Evolutionary conservation across 129 eudicot species (phyloP).

Genomic region (Lactuca saligna): DNA sequence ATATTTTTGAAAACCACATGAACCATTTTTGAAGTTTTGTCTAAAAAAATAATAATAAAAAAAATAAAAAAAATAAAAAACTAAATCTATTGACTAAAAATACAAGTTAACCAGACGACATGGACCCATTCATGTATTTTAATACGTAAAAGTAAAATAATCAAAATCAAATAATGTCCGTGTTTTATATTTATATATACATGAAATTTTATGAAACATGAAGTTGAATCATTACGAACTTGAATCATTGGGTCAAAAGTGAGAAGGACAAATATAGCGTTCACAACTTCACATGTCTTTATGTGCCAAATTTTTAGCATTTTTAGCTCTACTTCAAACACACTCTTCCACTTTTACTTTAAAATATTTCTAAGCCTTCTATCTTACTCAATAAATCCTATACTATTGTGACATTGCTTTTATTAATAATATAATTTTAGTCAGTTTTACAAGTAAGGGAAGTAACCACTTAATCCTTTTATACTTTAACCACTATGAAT

Average conservation of each 20-base stretch:
- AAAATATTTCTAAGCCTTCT: background rate
- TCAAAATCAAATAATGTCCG: background rate
- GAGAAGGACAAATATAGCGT: conserved; percentile 15
- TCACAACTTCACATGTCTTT: background rate
- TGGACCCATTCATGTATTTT: no score
- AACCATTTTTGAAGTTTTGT: no score
- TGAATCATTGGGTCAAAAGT: conserved; percentile 16
- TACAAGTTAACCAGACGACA: no score
- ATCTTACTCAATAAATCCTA: conserved; percentile 12
- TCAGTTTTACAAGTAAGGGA: background rate
- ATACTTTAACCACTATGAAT: no score
- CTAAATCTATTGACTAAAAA: no score
- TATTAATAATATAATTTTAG: background rate
- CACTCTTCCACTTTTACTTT: conserved; percentile 27
- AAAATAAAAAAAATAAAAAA: no score
- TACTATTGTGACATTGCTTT: background rate
- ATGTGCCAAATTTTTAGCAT: background rate
- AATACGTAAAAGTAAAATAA: no score
- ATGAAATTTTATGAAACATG: no score
- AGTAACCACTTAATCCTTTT: no score
- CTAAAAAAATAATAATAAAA: no score
- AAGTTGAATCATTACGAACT: background rate
- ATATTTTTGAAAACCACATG: no score
- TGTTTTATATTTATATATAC: no score
- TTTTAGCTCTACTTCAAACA: conserved; percentile 12